phyloP scores from a whole-genome alignment of 345 rosid species.

The Populus tremula region DNA sequence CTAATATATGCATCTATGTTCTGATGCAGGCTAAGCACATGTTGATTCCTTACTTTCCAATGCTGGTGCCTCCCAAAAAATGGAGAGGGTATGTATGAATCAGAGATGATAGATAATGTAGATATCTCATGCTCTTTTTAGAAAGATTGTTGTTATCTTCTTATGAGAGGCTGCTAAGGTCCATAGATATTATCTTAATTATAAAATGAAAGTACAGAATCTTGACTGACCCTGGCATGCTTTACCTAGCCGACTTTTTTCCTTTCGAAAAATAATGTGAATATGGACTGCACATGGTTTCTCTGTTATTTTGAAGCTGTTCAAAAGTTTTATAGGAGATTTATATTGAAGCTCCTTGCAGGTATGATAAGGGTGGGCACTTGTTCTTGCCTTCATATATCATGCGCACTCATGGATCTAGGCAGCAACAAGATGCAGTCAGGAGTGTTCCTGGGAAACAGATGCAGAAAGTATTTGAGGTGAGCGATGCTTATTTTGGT shows the following conservation, averaged over 20 bases:
- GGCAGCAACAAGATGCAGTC: slow-evolving; percentile 27
- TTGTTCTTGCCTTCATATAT: slow-evolving; percentile 32
- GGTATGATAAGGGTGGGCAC: slow-evolving; percentile 35
- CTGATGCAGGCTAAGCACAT: slow-evolving; percentile 83
- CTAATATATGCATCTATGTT: slow-evolving; percentile 10
- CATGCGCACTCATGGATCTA: slow-evolving; percentile 38
- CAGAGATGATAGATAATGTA: slow-evolving; percentile 5
- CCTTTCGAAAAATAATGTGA: background rate
- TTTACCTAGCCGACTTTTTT: background rate
- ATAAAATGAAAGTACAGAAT: background rate
- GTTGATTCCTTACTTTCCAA: slow-evolving; percentile 88
- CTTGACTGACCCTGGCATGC: background rate
- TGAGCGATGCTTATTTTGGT: background rate
- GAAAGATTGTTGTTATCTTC: background rate
- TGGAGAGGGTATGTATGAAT: slow-evolving; percentile 80
- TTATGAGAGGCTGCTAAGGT: background rate
- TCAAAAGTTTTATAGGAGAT: background rate
- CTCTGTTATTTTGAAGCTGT: background rate
- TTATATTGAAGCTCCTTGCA: slow-evolving; percentile 8
- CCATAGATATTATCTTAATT: background rate
- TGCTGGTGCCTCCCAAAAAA: slow-evolving; percentile 94
- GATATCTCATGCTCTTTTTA: background rate
- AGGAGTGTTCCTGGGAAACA: slow-evolving; percentile 17
- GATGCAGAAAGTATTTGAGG: slow-evolving; percentile 35
- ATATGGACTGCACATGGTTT: background rate